Evolutionary conservation across 768 basidiomycete genomes (phyloP), one percentile per base, ranked within the genome.

Genomic region (Lanmaoa pseudosensibilis): DNA sequence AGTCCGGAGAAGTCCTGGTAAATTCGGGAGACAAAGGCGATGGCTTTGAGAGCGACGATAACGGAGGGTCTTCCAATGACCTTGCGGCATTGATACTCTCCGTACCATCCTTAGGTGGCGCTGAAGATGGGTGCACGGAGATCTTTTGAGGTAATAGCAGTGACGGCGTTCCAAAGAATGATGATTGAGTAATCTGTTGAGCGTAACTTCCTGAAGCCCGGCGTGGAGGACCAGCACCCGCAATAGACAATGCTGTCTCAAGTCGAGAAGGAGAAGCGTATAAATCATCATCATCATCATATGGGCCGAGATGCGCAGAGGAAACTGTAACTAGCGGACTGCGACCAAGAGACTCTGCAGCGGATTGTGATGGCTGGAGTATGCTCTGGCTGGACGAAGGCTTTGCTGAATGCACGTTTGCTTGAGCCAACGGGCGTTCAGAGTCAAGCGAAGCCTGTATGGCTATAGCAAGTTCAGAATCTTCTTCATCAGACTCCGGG

Each of bases 181-280:
- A 67, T 25, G 60, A 19, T 45, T 60, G 61, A 25, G 55, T 56
- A n/a, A 57, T 34, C 27, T 56, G 62, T 36, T 56, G 60, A 23
- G 50, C 19, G 44, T 56, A 54, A 32, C 25, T 52, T 40, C 60
- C 60, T 1, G 66, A 52, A 11, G 55, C 27, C 30, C 38, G 65
- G 45, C 61, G 69, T 11, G 71, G 69, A 15, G 77, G 75, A 6
- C 78, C 78, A 9, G 86, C 78, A 50, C 85, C 85, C 18, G 83
- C 89, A 41, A 90, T 83, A 11, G 87, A 79, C 30, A 90, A 69
- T 1, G 80, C 84, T 2, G 86, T 87, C 62, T 85, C 85, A n/a
- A 90, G 71, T 19, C 85, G 78, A 21, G 78, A 77, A 1, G 80
- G 84, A 3, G 80, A 78, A 33, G 78, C 72, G 23, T 78, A 78